A percentile compares a stretch with the other conserved stretches of the same genome.
These are phyloP conservation scores for Acacia confusa DNA, from an alignment of 306 rosid genomes.

Conservation along the genomic window DNA sequence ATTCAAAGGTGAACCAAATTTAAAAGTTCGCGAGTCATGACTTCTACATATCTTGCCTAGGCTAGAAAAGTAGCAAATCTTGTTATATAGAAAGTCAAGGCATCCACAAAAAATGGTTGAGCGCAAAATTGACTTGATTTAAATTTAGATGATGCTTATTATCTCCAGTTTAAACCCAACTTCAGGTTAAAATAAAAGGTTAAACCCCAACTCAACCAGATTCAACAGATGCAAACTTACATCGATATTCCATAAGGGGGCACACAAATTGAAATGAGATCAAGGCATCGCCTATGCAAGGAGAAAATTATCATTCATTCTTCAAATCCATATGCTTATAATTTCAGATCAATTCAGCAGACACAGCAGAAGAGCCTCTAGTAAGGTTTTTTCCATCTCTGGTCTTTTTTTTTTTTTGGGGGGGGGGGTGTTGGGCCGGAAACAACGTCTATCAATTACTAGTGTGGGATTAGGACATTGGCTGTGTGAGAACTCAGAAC, in stretches of 20 bases:
- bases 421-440: neutral
- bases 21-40: neutral
- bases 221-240: neutral
- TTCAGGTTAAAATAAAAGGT: too few species aligned
- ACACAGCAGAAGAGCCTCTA: slow-evolving; percentile 10
- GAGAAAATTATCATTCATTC: neutral
- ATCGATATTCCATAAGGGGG: neutral
- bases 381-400: neutral
- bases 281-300: neutral
- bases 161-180: neutral
- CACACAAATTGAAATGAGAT: neutral
- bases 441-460: neutral
- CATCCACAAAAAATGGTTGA: neutral
- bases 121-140: neutral
- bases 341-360: slow-evolving; percentile 14
- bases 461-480: slow-evolving; percentile 15
- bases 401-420: neutral
- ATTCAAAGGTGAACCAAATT: slow-evolving; percentile 6
- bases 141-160: slow-evolving; percentile 16
- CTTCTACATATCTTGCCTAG: neutral
- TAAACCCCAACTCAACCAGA: slow-evolving; percentile 19
- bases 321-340: neutral
- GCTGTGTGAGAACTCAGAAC: slow-evolving; percentile 3
- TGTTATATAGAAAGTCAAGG: neutral
- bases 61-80: slow-evolving; percentile 3